Conservation (phyloP, 176 grass and related monocot genomes). For the Hsuehochloa calcarea region DNA sequence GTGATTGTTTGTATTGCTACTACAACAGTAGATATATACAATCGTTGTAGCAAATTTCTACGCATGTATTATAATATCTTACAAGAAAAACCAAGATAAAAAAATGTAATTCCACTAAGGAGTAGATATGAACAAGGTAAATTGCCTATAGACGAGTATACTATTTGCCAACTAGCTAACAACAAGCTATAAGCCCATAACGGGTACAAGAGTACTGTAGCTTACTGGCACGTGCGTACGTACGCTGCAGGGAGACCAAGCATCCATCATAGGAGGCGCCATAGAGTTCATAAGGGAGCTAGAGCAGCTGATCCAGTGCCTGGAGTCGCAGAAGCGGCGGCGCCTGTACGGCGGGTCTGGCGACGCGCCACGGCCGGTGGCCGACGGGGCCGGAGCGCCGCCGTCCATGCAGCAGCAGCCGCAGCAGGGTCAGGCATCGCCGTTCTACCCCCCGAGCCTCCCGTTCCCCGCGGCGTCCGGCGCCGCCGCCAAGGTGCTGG, state of each 20-base stretch:
- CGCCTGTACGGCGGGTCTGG: conserved; percentile 50
- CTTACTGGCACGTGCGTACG: too few species aligned
- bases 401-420: conserved; percentile 29
- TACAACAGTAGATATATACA: too few species aligned
- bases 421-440: conserved; percentile 17
- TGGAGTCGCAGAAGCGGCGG: conserved; percentile 90
- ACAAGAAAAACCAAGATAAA: not conserved
- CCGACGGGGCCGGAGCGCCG: conserved; percentile 25
- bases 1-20: too few species aligned
- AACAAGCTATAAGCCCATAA: too few species aligned
- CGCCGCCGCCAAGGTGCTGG: conserved; percentile 44
- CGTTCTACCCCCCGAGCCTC: conserved; percentile 45
- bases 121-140: too few species aligned
- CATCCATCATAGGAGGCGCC: conserved; percentile 91
- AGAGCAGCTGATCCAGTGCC: conserved; percentile 89
- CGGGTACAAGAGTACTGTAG: too few species aligned
- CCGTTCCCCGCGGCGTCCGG: conserved; percentile 41
- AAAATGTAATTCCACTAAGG: not conserved
- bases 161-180: too few species aligned
- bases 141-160: too few species aligned
- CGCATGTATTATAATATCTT: too few species aligned
- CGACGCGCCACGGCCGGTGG: conserved; percentile 48
- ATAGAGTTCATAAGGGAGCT: conserved; percentile 95
- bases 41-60: too few species aligned
- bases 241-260: conserved; percentile 76